Evolutionary conservation across 495 filamentous ascomycete genomes (phyloP), one percentile per base, ranked within the genome.

Genomic region (Penicillium alfredii): DNA sequence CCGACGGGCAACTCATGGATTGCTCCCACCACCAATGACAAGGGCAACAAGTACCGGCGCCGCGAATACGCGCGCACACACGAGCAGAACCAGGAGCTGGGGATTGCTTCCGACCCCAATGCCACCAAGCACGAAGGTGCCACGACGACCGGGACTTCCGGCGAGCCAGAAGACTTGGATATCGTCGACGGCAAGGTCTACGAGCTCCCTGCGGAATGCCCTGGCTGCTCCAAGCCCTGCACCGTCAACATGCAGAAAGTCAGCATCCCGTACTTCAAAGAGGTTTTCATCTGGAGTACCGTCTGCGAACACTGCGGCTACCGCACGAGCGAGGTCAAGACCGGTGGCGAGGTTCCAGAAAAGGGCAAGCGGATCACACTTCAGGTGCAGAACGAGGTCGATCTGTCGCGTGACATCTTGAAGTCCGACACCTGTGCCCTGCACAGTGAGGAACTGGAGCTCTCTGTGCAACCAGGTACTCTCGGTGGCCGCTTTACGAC

Each of bases 1-100:
- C 84, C 84, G 2, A 84, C 88, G 3, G 92, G 92, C n/a, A 99
- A 99, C 69, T 93, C 86, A 3, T 97, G 85, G 76, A 93, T 99
- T 49, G 87, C 94, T 32, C 92, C 92, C 19, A 82, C 84, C 42
- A 73, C 81, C 38, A 64, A 74, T 25, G 85, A 90, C 49, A 64
- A 60, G 20, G 64, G 56, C 33, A 81, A 78, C 31, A 96, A 94
- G 60, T 96, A 88, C 76, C 70, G 68, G 16, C 82, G 85, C 46
- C 71, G 68, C 25, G 82, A 95, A 53, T 99, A 94, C 53, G 57
- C 80, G 4, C 78, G 92, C 19, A 88, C 82, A 0, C 68, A 80
- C 2, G 82, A 84, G 47, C 88, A 96, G 60, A 99, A 99, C 47
- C 79, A 78, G 29, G 74, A 74, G 11, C 72, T 96, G 6, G 88